A percentile compares a stretch with the other conserved stretches of the same genome.
Evolutionary conservation across 108 stramenopile genomes (phyloP).

Genomic region (Craspedostauros australis): DNA sequence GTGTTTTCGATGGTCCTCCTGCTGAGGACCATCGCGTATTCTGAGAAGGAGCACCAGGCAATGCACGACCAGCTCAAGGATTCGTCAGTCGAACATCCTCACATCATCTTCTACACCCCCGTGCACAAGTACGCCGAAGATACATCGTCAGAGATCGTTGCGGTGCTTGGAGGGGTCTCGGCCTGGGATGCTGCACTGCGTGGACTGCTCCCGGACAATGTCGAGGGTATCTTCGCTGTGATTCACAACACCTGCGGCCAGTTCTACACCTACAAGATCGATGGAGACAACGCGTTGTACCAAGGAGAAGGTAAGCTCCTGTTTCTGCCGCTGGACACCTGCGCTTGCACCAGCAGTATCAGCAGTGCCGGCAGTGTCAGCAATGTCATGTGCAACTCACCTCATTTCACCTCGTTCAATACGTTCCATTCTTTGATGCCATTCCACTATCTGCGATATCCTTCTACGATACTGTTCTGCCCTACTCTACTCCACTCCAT

Average conservation of each 20-base stretch:
- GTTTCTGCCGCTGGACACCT: no score
- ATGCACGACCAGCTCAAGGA: background rate
- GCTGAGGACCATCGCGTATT: background rate
- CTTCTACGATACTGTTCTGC: no score
- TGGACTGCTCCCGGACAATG: no score
- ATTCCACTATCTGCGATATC: no score
- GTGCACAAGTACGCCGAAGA: background rate
- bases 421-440: no score
- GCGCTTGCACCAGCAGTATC: no score
- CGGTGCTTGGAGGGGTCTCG: background rate
- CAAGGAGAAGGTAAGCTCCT: conserved; percentile 31
- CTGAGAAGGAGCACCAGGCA: background rate
- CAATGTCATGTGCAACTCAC: no score
- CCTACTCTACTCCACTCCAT: no score
- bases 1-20: background rate
- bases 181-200: conserved; percentile 10
- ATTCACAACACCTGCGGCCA: conserved; percentile 23
- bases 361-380: no score
- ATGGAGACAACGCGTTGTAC: conserved; percentile 20
- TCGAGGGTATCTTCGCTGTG: no score
- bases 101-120: background rate
- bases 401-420: no score
- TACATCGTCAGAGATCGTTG: background rate
- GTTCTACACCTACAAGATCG: conserved; percentile 26
- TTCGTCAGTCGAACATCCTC: background rate